Evolutionary conservation across 495 filamentous ascomycete species (phyloP), one percentile per base, ranked within the genome.

Genomic region (Aspergillus coremiiformis): DNA sequence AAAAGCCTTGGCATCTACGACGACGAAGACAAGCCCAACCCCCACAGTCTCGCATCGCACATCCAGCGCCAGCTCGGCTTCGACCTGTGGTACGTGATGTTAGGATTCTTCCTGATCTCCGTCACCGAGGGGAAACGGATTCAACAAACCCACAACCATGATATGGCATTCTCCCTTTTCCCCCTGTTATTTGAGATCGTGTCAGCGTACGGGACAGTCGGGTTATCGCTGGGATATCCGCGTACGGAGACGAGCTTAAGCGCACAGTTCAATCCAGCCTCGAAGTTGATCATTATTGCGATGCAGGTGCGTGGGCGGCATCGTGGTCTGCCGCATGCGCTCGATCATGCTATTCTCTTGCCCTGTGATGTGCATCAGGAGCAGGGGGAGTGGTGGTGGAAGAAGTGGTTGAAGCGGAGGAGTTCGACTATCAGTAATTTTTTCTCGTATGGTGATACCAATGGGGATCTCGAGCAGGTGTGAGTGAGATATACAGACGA

Each of bases 301-400:
- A 91, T 92, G 87, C 82, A 89, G 73, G 79, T 94, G 35, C 83
- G 90, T 60, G 90, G 90, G 5, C 74, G 90, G 3, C 90, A 95
- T 64, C 84, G 90, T 59, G 89, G 90, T 19, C 69, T 95, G 3
- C 90, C 90, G 0, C 90, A 93, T 64, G 84, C 86, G 11, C 76
- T 95, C 1, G 90, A 95, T 59, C 82, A 87, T 17, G 90, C 90
- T 26, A 85, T 94, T 45, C 61, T 87, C 8, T 73, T 89, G 26
- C 86, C 89, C n/a, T 79, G 77, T 49, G 87, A 91, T 3, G 14
- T 48, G 15, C 45, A 29, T 32, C 21, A 47, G 3, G 30, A 35
- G 3, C 50, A 46, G 7, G 71, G 70, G 10, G 81, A 84, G 32
- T 54, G 56, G 56, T 52, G 77, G 72, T 8, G 70, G 74, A 39